Evolutionary conservation across 2,329 filamentous ascomycete species (phyloP), one percentile per base, ranked within the genome.

Genomic region (Helotiales sp.): DNA sequence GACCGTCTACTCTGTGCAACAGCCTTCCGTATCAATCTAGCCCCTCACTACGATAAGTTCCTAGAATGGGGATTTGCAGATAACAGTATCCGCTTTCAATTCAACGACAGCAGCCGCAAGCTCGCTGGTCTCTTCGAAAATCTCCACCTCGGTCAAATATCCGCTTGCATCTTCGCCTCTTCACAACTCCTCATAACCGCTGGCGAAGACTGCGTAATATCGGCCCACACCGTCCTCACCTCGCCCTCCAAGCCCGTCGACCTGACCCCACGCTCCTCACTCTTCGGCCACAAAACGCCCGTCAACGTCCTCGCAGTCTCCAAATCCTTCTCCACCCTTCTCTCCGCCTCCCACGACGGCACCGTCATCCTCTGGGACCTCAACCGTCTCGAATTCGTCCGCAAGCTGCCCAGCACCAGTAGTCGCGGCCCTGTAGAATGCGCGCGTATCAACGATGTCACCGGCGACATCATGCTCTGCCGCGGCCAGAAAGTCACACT

Each of bases 11-110:
- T 98, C 3, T 96, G 91, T 74, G 91, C 93, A 3, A 91, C 92
- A 17, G 89, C 93, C 0, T 93, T 97, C 79, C 87, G 93, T 22
- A 84, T 97, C 49, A 96, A 97, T 75, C 89, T 98, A 13, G 91
- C 94, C 0, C 94, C 95, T 0, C 82, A 83, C 59, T 97, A 93
- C 76, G 94, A 98, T 79, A 93, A 93, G 73, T 97, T 93, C 75
- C 86, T 98, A 72, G 93, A 97, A 80, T 98, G 95, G 95, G 95
- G 95, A 1, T 98, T 96, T 74, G 91, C 93, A 0, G 96, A 99
- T 78, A 93, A 92, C 73, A 96, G 93, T 72, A 87, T 99, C 30
- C 91, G 96, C 3, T 98, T 99, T 82, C 97, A 93, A 80, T 88
- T 91, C 64, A 89, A 91, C 57, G 93, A 97, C 72, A 92, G 88